Percentiles rank a stretch among this genome's conserved stretches.
These are phyloP conservation scores for Rhododendron molle DNA, from an alignment of 148 eudicot genomes.

Conservation along the genomic window DNA sequence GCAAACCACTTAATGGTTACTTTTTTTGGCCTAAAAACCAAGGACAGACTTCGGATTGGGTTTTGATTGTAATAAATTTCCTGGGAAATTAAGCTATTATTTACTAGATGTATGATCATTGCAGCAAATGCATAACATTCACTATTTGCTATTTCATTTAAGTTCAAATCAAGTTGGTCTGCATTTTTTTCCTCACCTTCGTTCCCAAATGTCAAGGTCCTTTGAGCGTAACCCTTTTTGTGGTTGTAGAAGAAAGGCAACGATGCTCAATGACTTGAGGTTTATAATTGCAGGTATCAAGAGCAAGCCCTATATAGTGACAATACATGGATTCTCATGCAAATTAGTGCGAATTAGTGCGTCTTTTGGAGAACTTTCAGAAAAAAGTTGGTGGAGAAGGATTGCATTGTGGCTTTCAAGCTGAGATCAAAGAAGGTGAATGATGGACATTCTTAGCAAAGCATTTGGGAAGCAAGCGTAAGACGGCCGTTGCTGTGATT, in stretches of 20 bases:
- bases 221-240: neutral
- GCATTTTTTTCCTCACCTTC: neutral
- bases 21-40: neutral
- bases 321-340: neutral
- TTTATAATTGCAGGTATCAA: constrained; percentile 32
- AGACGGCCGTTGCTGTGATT: constrained; percentile 14
- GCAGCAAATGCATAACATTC: neutral
- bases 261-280: neutral
- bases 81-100: neutral
- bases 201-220: neutral
- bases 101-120: neutral
- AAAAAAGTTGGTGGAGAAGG: neutral
- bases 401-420: neutral
- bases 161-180: neutral
- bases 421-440: neutral
- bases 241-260: neutral
- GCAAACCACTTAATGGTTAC: neutral
- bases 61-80: neutral
- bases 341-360: neutral
- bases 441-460: constrained; percentile 1
- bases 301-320: constrained; percentile 47
- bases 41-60: neutral
- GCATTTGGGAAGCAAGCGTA: constrained; percentile 14
- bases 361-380: neutral
- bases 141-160: neutral